Evolutionary conservation across 768 basidiomycete species (phyloP).

Genomic region (Mycena amicta): DNA sequence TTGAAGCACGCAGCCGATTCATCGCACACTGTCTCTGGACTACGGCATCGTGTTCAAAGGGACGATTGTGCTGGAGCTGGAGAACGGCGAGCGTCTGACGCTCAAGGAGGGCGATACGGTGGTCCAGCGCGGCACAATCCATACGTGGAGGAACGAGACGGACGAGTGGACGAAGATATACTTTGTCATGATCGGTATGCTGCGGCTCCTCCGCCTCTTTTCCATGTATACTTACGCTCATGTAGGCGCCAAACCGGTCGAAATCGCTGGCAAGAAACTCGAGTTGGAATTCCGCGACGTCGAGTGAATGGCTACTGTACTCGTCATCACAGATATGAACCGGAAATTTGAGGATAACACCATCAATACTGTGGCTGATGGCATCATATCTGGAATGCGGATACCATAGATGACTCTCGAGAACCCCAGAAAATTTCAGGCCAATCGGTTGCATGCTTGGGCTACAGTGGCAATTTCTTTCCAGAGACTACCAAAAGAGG

Average conservation of each 20-base stretch:
- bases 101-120: slow-evolving; percentile 26
- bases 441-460: too few species aligned
- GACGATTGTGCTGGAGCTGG: slow-evolving; percentile 19
- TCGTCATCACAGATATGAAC: too few species aligned
- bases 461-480: too few species aligned
- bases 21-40: slow-evolving; percentile 25
- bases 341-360: too few species aligned
- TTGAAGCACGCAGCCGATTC: slow-evolving; percentile 15
- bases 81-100: slow-evolving; percentile 20
- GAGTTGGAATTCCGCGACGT: slow-evolving; percentile 7
- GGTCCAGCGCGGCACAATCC: slow-evolving; percentile 28
- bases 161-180: slow-evolving; percentile 27
- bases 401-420: too few species aligned
- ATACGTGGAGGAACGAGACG: slow-evolving; percentile 28
- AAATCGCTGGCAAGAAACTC: slow-evolving; percentile 3
- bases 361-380: too few species aligned
- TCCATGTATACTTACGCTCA: not conserved
- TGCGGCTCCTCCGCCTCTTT: not conserved
- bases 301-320: too few species aligned
- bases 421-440: too few species aligned
- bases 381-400: too few species aligned
- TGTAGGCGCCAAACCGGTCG: slow-evolving; percentile 8
- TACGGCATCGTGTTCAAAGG: slow-evolving; percentile 25
- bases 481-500: too few species aligned
- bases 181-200: slow-evolving; percentile 23